Base-by-base conservation (phyloP, 2,329 filamentous ascomycete species). In the Metarhizium humberi region DNA sequence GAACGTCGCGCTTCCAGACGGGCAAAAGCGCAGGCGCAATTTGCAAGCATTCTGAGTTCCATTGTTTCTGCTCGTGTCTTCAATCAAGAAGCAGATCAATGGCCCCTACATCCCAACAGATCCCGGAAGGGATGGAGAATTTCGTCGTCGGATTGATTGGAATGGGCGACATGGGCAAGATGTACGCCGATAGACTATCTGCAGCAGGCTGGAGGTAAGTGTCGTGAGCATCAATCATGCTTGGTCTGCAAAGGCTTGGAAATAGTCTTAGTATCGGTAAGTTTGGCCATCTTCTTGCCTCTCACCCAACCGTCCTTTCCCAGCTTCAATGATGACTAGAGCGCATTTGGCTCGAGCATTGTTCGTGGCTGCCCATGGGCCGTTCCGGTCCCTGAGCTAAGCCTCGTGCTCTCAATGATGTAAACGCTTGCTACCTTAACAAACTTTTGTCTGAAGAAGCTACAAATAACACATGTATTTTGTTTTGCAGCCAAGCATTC, bases 331-430 rank as follows among this genome's bases (percentile, higher is more conserved):
- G 92, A 97, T 97, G 92, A 97, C 92, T 90, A 92, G 92, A 97
- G 92, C 92, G 92, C 92, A 97, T 97, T 97, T 97, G 92, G 92
- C 92, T 97, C 90, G 92, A 97, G 92, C 81, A 95, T 91, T 84
- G 84, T 78, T 74, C 76, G 78, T 76, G 74, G 76, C 69, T 73
- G 73, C 73, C 77, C 77, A 78, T 78, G 74, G 76, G 74, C 78
- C 86, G 88, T 85, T 96, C 87, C 81, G 92, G 90, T 87, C 78
- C 73, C 76, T 75, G 75, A 74, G 75, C 65, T 68, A 69, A 62
- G 70, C 75, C 73, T 71, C 77, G 76, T 76, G 78, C 81, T 82
- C 86, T 95, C 92, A 82, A 83, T 96, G 92, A 96, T 96, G 92
- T 95, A 87, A 95, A 84, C 78, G 85, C 88, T 94, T 90, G 92